These are phyloP conservation scores for Gnetum montanum DNA, from an alignment of 75 land plant species.

Conservation along the genomic window DNA sequence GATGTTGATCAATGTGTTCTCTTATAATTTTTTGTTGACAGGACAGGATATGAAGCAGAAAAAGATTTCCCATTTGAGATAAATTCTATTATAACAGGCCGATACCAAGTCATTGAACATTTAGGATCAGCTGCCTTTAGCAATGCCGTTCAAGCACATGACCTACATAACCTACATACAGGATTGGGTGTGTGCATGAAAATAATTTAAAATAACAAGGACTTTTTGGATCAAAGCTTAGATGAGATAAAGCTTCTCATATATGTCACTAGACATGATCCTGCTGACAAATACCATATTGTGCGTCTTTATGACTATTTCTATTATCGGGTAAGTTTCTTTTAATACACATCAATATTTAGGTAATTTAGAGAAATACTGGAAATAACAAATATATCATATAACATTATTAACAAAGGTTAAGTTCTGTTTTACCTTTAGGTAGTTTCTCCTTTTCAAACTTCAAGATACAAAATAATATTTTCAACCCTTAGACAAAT, in stretches of 20 bases:
- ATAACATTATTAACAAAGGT: too few relatives aligned
- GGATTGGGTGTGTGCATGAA: conserved; percentile 96
- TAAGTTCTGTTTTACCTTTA: too few relatives aligned
- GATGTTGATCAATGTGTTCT: too few relatives aligned
- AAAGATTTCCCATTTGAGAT: conserved; percentile 79
- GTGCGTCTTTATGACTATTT: conserved; percentile 97
- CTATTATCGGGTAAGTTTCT: conserved; percentile 70
- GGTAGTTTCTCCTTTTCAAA: too few relatives aligned
- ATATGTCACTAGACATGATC: conserved; percentile 92
- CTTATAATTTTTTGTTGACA: too few relatives aligned
- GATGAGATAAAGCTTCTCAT: conserved; percentile 96
- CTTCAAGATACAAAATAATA: too few relatives aligned
- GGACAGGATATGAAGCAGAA: conserved; percentile 98
- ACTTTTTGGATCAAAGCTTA: conserved; percentile 97
- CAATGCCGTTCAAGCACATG: conserved; percentile 97
- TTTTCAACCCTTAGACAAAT: too few relatives aligned
- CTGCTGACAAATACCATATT: conserved; percentile 81
- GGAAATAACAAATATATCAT: too few relatives aligned
- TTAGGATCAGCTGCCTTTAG: conserved; percentile 99
- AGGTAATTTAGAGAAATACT: too few relatives aligned
- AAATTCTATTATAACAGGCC: conserved; percentile 79
- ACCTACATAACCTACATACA: conserved; percentile 66
- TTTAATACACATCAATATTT: too few relatives aligned
- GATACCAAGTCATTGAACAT: conserved; percentile 88
- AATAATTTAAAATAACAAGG: conserved; percentile 97